These are phyloP conservation scores for Podosphaera fusca DNA, from an alignment of 2,329 filamentous ascomycete genomes.

Conservation along the genomic window DNA sequence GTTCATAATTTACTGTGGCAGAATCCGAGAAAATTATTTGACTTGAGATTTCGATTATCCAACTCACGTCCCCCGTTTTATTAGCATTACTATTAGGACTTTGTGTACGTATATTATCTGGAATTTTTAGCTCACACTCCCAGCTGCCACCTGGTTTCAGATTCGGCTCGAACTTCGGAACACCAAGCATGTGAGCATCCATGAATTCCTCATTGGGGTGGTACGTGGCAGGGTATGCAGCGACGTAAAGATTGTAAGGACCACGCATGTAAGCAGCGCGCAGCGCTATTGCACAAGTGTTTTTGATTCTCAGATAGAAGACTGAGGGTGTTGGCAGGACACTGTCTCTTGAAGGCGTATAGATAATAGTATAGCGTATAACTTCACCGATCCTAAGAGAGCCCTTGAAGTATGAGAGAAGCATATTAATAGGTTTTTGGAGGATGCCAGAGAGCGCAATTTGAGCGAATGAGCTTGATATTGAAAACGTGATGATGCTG, in stretches of 20 bases:
- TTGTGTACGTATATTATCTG: conserved; percentile 48
- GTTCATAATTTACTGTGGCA: conserved; percentile 69
- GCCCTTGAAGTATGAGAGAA: conserved; percentile 76
- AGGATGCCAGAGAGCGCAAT: neutral
- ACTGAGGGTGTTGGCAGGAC: conserved; percentile 67
- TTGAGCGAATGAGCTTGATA: too few relatives aligned
- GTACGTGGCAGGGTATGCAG: conserved; percentile 66
- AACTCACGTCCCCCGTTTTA: conserved; percentile 37
- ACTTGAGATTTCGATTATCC: conserved; percentile 78
- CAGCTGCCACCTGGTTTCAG: conserved; percentile 83
- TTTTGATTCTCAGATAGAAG: conserved; percentile 72
- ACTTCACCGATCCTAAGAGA: conserved; percentile 88
- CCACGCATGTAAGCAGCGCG: conserved; percentile 92
- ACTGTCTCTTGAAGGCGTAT: conserved; percentile 70
- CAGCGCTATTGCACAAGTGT: conserved; percentile 71
- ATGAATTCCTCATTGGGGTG: conserved; percentile 60
- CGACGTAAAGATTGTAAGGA: conserved; percentile 73
- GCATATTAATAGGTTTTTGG: conserved; percentile 30
- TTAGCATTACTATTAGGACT: conserved; percentile 16
- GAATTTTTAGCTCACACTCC: conserved; percentile 58
- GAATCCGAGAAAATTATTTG: conserved; percentile 87
- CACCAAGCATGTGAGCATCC: conserved; percentile 44
- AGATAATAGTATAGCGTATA: conserved; percentile 76
- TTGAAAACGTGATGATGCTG: too few relatives aligned
- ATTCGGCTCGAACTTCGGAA: conserved; percentile 86